Evolutionary conservation across 768 basidiomycete genomes (phyloP).

Genomic region (Auricularia sp.): DNA sequence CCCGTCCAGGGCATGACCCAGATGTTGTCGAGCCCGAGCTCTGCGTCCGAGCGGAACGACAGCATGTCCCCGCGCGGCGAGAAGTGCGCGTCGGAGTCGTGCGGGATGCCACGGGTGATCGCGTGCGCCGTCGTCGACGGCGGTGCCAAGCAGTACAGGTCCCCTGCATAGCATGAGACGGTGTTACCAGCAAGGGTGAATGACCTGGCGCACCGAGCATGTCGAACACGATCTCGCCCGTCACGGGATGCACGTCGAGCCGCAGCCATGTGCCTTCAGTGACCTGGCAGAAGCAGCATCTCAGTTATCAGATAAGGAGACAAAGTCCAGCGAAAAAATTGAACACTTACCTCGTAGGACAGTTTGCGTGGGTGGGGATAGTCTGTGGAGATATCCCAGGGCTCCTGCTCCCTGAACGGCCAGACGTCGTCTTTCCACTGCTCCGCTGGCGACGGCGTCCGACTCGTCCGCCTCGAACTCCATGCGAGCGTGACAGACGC

Average conservation of each 20-base stretch:
- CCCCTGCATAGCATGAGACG: constrained; percentile 23
- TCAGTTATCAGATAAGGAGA: background rate
- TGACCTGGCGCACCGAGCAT: constrained; percentile 35
- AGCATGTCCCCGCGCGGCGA: constrained; percentile 54
- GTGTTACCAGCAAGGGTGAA: background rate
- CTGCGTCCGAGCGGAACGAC: constrained; percentile 67
- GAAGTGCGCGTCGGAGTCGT: constrained; percentile 66
- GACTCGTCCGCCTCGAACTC: too few relatives aligned
- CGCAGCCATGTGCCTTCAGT: constrained; percentile 69
- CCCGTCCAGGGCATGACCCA: constrained; percentile 61
- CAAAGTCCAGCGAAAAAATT: background rate
- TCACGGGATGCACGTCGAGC: constrained; percentile 57
- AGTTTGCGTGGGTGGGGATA: constrained; percentile 55
- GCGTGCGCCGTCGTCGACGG: constrained; percentile 38
- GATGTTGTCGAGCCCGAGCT: constrained; percentile 66
- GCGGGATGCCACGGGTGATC: constrained; percentile 55
- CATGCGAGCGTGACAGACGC: too few relatives aligned
- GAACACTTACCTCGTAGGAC: constrained; percentile 44
- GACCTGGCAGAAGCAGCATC: background rate
- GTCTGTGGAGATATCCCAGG: constrained; percentile 71
- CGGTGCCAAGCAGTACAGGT: constrained; percentile 60
- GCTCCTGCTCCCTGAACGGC: constrained; percentile 44
- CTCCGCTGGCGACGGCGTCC: constrained; percentile 14
- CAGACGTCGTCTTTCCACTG: constrained; percentile 46
- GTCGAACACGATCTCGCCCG: constrained; percentile 65